A percentile compares a stretch with the other conserved stretches of the same genome.
Evolutionary conservation across 176 grass and related monocot genomes (phyloP).

Genomic region (Olyra latifolia): DNA sequence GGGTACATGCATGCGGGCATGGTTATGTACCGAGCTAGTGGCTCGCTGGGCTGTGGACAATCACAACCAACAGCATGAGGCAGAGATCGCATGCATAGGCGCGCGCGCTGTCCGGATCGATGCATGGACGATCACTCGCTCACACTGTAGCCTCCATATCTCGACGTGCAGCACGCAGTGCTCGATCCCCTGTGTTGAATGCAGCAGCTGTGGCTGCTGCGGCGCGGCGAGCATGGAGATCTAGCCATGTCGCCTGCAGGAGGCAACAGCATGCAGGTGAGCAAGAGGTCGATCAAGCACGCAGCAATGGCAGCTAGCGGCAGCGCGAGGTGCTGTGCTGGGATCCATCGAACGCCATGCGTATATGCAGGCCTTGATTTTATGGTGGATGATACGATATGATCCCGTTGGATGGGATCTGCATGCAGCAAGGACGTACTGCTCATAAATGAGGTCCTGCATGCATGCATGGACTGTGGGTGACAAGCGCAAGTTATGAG

Average conservation of each 20-base stretch:
- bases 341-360: too few relatives aligned
- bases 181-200: conserved; percentile 38
- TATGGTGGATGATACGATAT: too few relatives aligned
- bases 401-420: conserved; percentile 16
- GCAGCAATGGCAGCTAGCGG: neutral
- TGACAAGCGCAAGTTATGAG: conserved; percentile 54
- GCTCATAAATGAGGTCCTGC: conserved; percentile 55
- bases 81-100: conserved; percentile 16
- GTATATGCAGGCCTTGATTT: too few relatives aligned
- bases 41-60: conserved; percentile 26
- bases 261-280: too few relatives aligned
- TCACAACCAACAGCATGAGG: conserved; percentile 24
- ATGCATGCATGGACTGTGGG: conserved; percentile 41
- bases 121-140: conserved; percentile 24
- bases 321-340: conserved; percentile 22
- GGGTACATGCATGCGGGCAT: neutral
- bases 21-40: neutral
- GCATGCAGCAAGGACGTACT: conserved; percentile 31
- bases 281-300: too few relatives aligned
- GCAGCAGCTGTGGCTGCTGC: conserved; percentile 19
- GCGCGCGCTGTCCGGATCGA: conserved; percentile 11
- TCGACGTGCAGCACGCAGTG: neutral
- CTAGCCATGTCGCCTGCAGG: neutral
- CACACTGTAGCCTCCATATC: conserved; percentile 32
- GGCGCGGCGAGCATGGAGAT: conserved; percentile 25